These are phyloP conservation scores for Cucurbita argyrosperma DNA, from an alignment of 306 rosid species.

Conservation along the genomic window DNA sequence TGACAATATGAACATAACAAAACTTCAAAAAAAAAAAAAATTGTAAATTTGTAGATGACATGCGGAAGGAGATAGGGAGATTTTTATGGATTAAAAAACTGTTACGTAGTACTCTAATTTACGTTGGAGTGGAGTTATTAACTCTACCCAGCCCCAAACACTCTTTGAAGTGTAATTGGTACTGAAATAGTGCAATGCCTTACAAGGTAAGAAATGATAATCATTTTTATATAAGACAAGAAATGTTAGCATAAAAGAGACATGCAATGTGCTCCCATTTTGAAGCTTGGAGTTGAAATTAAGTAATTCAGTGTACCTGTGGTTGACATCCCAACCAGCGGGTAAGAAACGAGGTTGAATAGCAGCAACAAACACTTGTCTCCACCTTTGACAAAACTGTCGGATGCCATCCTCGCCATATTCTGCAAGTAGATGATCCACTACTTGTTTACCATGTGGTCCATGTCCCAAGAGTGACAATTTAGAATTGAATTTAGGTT, in stretches of 20 bases:
- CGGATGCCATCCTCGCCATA: conserved; percentile 61
- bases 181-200: neutral
- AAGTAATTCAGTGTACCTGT: conserved; percentile 46
- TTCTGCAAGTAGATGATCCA: conserved; percentile 58
- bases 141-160: neutral
- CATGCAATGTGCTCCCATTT: neutral
- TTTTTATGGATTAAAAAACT: too few relatives aligned
- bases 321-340: conserved; percentile 82
- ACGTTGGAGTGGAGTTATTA: too few relatives aligned
- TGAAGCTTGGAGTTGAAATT: neutral
- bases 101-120: too few relatives aligned
- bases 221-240: neutral
- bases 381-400: conserved; percentile 83
- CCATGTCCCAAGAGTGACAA: conserved; percentile 86
- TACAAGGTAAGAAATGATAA: neutral
- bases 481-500: conserved; percentile 38
- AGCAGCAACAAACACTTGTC: conserved; percentile 76
- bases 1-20: neutral
- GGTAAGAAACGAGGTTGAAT: conserved; percentile 79
- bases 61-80: too few relatives aligned
- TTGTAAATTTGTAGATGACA: too few relatives aligned
- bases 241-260: neutral
- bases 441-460: conserved; percentile 87
- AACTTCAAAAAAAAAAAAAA: neutral
- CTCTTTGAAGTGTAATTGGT: neutral